phyloP scores from a whole-genome alignment of 2,329 filamentous ascomycete species.

The Colletotrichum magnum region DNA sequence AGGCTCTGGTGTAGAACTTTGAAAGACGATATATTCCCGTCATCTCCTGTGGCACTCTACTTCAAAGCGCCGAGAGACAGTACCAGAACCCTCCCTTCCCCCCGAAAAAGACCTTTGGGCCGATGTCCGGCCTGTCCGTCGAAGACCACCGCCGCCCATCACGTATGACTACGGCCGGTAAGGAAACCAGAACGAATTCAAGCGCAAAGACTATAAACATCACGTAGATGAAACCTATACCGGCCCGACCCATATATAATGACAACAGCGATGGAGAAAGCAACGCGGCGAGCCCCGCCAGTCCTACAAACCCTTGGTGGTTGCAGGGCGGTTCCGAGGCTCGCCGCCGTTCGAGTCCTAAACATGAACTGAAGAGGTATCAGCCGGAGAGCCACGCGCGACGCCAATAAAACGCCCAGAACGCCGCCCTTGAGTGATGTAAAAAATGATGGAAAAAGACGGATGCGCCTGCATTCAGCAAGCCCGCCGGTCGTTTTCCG shows the following conservation, averaged over 20 bases:
- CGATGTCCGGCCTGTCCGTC: too few species aligned
- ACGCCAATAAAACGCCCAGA: conserved; percentile 40
- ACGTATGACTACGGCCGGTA: neutral
- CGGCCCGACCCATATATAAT: neutral
- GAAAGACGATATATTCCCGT: conserved; percentile 16
- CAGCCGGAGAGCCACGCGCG: conserved; percentile 38
- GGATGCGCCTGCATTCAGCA: neutral
- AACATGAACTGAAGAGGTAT: conserved; percentile 33
- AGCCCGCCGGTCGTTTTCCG: neutral
- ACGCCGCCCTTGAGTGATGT: conserved; percentile 40
- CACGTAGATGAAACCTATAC: neutral
- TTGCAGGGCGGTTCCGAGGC: neutral
- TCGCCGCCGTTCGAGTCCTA: neutral
- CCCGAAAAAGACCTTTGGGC: too few species aligned
- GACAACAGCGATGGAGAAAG: neutral
- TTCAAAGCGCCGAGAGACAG: neutral
- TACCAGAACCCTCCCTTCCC: neutral
- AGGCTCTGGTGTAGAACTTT: neutral
- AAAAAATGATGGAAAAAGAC: conserved; percentile 1
- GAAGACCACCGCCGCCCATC: neutral
- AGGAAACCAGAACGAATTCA: neutral
- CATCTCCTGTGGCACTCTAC: conserved; percentile 9
- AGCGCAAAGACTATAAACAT: neutral
- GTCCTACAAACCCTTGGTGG: neutral
- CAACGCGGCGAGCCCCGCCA: neutral